Percentiles rank a stretch among this genome's conserved stretches.
These are phyloP conservation scores for Paramarasmius palmivorus DNA, from an alignment of 1,284 basidiomycete genomes.

Conservation along the genomic window DNA sequence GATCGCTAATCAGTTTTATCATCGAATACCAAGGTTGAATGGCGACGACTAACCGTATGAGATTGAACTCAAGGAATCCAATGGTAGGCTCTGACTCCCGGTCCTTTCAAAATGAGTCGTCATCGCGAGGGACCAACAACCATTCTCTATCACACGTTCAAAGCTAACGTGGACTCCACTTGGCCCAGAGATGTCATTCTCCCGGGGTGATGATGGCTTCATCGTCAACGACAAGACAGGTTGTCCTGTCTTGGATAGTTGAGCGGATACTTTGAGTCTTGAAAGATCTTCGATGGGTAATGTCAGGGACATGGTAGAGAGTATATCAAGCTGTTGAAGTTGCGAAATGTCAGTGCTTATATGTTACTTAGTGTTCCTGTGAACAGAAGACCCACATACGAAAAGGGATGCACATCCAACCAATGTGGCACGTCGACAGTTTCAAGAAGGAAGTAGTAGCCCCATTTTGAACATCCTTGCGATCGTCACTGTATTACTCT, in stretches of 20 bases:
- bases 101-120: neutral
- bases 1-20: too few species aligned
- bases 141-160: neutral
- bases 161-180: neutral
- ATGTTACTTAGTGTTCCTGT: too few species aligned
- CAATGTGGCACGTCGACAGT: too few species aligned
- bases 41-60: neutral
- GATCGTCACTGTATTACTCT: too few species aligned
- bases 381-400: too few species aligned
- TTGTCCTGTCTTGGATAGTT: neutral
- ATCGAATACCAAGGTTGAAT: neutral
- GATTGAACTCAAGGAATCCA: neutral
- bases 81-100: neutral
- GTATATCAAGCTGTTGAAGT: too few species aligned
- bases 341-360: too few species aligned
- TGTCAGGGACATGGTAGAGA: conserved; percentile 1
- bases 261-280: neutral
- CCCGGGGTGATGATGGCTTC: neutral
- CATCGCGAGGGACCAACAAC: neutral
- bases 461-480: too few species aligned
- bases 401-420: too few species aligned
- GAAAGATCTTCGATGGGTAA: conserved; percentile 1
- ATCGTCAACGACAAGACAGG: neutral
- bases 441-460: too few species aligned
- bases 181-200: neutral